Conservation (phyloP, 495 filamentous ascomycete species). For the Parathielavia appendiculata region DNA sequence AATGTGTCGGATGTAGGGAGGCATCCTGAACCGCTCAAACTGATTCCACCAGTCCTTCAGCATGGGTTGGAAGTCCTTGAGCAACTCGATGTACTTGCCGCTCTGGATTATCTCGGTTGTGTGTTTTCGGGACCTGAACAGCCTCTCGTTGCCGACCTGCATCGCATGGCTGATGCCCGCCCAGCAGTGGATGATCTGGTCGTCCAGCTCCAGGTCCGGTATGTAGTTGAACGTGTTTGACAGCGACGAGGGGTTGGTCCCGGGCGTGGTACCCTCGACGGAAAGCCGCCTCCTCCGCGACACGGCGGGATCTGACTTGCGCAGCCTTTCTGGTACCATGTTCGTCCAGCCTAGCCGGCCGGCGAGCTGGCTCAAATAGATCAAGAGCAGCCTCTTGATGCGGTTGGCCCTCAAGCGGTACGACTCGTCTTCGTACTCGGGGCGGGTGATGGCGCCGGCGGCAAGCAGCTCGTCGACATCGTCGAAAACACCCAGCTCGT, state of each 20-base stretch:
- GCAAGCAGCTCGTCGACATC: conserved; percentile 60
- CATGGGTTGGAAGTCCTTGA: conserved; percentile 76
- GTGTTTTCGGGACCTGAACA: conserved; percentile 78
- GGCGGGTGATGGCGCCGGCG: conserved; percentile 49
- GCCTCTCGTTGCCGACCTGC: conserved; percentile 73
- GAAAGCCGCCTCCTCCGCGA: conserved; percentile 42
- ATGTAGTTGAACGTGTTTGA: conserved; percentile 54
- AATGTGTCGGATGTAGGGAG: conserved; percentile 73
- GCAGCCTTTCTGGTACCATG: conserved; percentile 70
- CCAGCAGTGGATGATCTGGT: conserved; percentile 87
- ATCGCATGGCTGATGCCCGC: conserved; percentile 84
- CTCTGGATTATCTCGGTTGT: conserved; percentile 82
- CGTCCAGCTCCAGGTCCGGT: conserved; percentile 56
- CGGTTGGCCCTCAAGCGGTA: conserved; percentile 75
- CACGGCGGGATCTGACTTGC: conserved; percentile 45
- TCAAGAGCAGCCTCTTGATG: conserved; percentile 76
- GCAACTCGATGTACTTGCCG: conserved; percentile 69
- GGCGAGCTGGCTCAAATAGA: conserved; percentile 86
- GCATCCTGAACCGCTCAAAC: conserved; percentile 65
- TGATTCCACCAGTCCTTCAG: conserved; percentile 68
- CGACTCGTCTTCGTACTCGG: conserved; percentile 60
- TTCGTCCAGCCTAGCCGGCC: conserved; percentile 90
- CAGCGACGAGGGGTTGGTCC: conserved; percentile 47
- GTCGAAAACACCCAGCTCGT: conserved; percentile 93
- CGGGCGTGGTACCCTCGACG: conserved; percentile 50